These are phyloP conservation scores for Cicer yamashitae DNA, from an alignment of 306 rosid species.

Conservation along the genomic window DNA sequence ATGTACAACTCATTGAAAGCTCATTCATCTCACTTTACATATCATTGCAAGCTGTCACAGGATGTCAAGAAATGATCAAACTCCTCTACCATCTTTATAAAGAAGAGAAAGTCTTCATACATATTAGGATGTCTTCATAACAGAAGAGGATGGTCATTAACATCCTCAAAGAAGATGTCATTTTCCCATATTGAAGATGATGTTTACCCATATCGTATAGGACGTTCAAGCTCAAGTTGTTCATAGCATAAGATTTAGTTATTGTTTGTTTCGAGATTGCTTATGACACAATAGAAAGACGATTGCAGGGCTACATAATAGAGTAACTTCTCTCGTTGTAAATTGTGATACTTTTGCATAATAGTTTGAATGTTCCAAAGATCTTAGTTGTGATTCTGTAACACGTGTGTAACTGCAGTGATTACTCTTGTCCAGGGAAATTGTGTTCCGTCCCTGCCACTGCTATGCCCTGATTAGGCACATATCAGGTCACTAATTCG, in stretches of 20 bases:
- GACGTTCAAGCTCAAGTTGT: background rate
- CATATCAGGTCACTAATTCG: background rate
- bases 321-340: background rate
- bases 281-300: background rate
- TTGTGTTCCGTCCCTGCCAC: background rate
- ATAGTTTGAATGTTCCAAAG: background rate
- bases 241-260: conserved; percentile 2
- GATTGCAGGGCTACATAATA: background rate
- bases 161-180: too few species aligned
- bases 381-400: background rate
- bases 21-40: too few species aligned
- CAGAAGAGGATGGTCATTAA: too few species aligned
- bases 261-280: background rate
- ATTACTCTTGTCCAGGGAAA: background rate
- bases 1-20: too few species aligned
- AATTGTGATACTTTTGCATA: background rate
- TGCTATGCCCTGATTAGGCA: background rate
- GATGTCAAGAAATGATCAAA: too few species aligned
- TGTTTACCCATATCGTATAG: too few species aligned
- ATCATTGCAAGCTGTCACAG: too few species aligned
- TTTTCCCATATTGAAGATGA: too few species aligned
- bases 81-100: too few species aligned
- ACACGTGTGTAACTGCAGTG: too few species aligned
- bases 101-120: too few species aligned
- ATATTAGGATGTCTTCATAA: too few species aligned